phyloP scores from a whole-genome alignment of 23 red algal genomes.

The Pyropia yezoensis region DNA sequence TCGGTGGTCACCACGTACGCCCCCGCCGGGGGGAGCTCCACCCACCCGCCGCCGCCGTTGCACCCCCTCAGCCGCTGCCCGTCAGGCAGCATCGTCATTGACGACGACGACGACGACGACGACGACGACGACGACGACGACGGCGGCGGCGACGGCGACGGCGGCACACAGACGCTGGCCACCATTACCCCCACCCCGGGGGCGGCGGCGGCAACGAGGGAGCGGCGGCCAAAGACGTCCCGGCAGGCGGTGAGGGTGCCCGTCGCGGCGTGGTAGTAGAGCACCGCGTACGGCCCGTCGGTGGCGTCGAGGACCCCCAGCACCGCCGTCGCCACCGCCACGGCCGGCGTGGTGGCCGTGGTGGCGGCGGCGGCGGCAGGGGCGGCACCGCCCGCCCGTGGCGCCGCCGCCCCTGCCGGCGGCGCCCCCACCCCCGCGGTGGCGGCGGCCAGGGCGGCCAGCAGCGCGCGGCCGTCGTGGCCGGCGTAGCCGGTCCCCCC shows the following conservation, averaged over 20 bases:
- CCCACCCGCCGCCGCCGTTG: slow-evolving; percentile 2
- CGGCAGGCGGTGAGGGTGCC: slow-evolving; percentile 48
- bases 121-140: slow-evolving; percentile 30
- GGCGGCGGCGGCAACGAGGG: slow-evolving; percentile 34
- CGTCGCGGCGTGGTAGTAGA: slow-evolving; percentile 21
- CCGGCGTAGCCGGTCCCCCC: no score
- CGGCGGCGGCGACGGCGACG: neutral
- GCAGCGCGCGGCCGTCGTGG: no score
- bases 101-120: slow-evolving; percentile 39
- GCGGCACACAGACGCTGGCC: slow-evolving; percentile 26
- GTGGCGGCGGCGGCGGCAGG: no score
- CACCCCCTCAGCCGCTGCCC: neutral
- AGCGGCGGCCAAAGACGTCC: slow-evolving; percentile 67
- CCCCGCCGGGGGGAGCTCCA: slow-evolving; percentile 1
- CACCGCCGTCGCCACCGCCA: neutral
- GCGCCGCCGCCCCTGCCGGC: no score
- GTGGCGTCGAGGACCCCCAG: slow-evolving; percentile 28
- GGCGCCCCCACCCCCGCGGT: no score
- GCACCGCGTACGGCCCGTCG: slow-evolving; percentile 65
- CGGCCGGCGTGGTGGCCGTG: neutral
- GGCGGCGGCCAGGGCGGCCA: no score
- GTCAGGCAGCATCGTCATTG: slow-evolving; percentile 21
- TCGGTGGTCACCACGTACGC: neutral
- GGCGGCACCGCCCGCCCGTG: no score
- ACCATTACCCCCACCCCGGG: slow-evolving; percentile 22